Percentiles rank a stretch among this genome's conserved stretches.
These are phyloP conservation scores for Neurospora sp. DNA, from an alignment of 495 filamentous ascomycete species.

Conservation along the genomic window DNA sequence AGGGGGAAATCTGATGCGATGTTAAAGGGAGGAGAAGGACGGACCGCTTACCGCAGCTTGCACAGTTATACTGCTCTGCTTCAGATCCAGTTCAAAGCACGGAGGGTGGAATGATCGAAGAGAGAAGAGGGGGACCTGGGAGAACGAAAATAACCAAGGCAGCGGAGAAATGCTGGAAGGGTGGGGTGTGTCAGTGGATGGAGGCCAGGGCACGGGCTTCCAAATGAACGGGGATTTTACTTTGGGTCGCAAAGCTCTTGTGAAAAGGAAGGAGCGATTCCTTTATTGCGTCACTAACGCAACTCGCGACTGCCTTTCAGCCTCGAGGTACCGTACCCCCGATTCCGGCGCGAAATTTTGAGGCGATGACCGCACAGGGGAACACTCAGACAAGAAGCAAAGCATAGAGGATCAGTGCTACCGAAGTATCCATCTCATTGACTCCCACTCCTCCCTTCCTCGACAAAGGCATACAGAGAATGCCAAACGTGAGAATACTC, in stretches of 20 bases:
- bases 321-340: no score
- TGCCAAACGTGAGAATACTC: no score
- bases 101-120: background rate
- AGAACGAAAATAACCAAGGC: background rate
- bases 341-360: background rate
- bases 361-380: background rate
- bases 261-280: background rate
- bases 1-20: background rate
- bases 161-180: no score
- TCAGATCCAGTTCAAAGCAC: background rate
- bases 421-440: no score
- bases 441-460: no score
- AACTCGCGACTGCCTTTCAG: background rate
- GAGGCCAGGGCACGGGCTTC: no score
- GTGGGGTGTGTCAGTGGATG: no score
- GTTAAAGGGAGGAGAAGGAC: background rate
- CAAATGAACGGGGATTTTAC: no score
- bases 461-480: no score
- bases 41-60: background rate
- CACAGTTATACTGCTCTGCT: background rate
- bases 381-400: background rate
- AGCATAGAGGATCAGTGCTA: no score
- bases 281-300: background rate
- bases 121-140: background rate
- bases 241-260: no score